A percentile compares a stretch with the other conserved stretches of the same genome.
phyloP scores from a whole-genome alignment of 202 grass and related monocot species.

The Zizania palustris region DNA sequence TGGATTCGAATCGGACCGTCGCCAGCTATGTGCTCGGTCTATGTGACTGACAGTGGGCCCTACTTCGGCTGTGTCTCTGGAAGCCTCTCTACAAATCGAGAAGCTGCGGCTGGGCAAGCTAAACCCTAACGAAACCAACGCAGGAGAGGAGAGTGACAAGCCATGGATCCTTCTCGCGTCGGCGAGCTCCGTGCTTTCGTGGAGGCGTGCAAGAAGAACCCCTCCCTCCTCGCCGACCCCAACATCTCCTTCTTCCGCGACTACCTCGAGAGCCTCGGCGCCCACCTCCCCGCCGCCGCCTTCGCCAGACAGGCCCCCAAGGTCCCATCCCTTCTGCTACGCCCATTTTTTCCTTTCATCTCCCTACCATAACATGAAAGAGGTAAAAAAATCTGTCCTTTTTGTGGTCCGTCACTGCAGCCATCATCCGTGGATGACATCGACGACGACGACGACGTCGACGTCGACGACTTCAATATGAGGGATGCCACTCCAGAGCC shows the following conservation, averaged over 20 bases:
- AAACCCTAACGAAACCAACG: neutral
- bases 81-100: neutral
- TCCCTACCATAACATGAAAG: too few relatives aligned
- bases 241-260: conserved; percentile 85
- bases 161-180: conserved; percentile 68
- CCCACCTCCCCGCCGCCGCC: conserved; percentile 56
- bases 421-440: conserved; percentile 61
- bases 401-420: conserved; percentile 25
- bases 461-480: conserved; percentile 45
- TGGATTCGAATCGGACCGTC: conserved; percentile 43
- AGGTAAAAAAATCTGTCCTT: too few relatives aligned
- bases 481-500: conserved; percentile 60
- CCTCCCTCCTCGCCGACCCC: conserved; percentile 64
- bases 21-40: neutral
- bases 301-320: conserved; percentile 29
- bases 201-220: conserved; percentile 72
- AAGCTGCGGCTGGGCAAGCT: too few relatives aligned
- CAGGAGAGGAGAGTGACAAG: neutral
- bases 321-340: neutral
- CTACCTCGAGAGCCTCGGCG: conserved; percentile 72
- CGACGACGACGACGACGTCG: conserved; percentile 51
- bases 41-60: neutral
- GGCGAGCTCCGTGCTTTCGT: conserved; percentile 63
- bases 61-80: neutral
- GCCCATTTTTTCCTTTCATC: neutral